Evolutionary conservation across 2,329 filamentous ascomycete species (phyloP).

Genomic region (Colletotrichum sp.): DNA sequence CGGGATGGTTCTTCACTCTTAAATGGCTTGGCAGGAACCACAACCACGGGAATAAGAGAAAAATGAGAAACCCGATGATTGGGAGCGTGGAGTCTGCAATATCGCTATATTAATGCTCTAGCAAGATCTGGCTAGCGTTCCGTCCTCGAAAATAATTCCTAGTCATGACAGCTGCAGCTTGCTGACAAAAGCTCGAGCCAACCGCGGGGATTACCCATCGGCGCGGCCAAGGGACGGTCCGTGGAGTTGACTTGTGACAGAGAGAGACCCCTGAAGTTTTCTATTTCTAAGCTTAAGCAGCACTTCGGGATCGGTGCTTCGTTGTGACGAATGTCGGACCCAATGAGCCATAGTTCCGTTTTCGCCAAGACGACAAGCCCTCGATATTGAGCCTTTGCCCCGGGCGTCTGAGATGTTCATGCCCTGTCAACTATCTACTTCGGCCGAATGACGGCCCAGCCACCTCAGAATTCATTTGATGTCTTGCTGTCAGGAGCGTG

Average conservation of each 20-base stretch:
- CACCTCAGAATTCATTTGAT: background rate
- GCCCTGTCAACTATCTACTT: background rate
- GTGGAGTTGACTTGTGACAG: background rate
- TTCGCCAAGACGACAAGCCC: background rate
- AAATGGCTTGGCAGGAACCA: background rate
- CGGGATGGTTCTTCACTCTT: background rate
- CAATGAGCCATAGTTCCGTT: background rate
- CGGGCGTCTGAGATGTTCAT: background rate
- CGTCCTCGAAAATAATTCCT: background rate
- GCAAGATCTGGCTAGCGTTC: background rate
- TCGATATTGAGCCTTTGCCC: background rate
- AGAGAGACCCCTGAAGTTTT: background rate
- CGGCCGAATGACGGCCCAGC: background rate
- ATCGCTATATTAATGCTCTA: background rate
- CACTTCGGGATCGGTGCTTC: background rate
- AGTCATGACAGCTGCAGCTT: background rate
- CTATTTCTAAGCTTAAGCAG: background rate
- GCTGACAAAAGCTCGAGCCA: background rate
- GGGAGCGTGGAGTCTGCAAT: background rate
- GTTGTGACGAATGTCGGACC: background rate
- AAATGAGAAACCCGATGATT: background rate
- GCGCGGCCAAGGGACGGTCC: background rate
- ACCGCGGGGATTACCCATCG: background rate
- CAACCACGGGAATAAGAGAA: background rate
- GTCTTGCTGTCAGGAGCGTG: rapidly evolving